Conservation (phyloP, 2,329 filamentous ascomycete genomes). For the Colletotrichum sublineola region DNA sequence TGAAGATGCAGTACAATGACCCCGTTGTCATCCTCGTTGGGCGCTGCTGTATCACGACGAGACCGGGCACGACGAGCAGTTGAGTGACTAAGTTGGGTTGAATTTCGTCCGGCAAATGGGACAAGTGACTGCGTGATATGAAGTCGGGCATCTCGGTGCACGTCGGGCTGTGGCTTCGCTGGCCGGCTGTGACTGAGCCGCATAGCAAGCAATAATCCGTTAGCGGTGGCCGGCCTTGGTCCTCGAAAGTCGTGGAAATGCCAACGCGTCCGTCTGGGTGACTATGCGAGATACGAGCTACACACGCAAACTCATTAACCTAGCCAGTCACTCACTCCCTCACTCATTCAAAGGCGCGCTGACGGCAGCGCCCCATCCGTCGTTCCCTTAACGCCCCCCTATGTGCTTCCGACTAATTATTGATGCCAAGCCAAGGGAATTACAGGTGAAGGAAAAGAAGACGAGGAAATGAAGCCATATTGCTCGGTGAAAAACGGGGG, state of each 20-base stretch:
- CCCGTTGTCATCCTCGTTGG: slow-evolving; percentile 5
- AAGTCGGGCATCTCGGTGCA: slow-evolving; percentile 3
- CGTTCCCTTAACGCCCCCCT: too few relatives aligned
- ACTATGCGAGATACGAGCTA: neutral
- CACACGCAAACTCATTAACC: neutral
- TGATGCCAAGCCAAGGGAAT: neutral
- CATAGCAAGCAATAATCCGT: neutral
- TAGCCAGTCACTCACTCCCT: neutral
- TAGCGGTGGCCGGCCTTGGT: too few relatives aligned
- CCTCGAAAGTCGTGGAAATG: neutral
- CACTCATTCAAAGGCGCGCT: neutral
- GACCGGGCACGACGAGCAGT: neutral
- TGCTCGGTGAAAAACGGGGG: slow-evolving; percentile 26
- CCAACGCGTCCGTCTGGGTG: neutral
- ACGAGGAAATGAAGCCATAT: neutral
- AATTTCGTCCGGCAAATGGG: neutral
- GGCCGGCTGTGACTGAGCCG: neutral
- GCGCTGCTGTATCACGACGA: neutral
- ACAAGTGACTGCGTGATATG: neutral
- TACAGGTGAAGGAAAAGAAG: neutral
- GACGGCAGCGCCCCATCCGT: neutral
- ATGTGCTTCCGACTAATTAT: slow-evolving; percentile 5
- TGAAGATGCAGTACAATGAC: slow-evolving; percentile 18
- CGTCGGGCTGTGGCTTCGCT: slow-evolving; percentile 2
- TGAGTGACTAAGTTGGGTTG: neutral